Evolutionary conservation across 2,329 filamentous ascomycete genomes (phyloP).

Genomic region (Claviceps fusiformis): DNA sequence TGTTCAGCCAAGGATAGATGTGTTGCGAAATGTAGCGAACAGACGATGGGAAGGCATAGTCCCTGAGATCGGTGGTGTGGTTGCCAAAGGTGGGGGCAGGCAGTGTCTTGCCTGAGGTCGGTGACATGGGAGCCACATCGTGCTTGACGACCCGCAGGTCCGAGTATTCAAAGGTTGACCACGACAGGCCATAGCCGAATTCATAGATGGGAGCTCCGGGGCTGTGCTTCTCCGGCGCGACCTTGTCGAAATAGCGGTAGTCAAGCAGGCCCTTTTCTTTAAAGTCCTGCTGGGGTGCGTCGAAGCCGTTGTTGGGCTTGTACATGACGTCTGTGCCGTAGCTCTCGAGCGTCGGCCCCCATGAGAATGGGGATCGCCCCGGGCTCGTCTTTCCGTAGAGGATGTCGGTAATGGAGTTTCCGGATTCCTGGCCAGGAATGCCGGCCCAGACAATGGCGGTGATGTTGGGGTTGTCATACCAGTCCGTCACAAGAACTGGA

Average conservation of each 20-base stretch:
- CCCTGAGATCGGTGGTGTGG: conserved; percentile 44
- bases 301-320: conserved; percentile 52
- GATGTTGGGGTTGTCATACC: conserved; percentile 62
- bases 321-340: conserved; percentile 59
- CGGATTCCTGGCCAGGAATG: conserved; percentile 70
- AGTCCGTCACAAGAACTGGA: conserved; percentile 62
- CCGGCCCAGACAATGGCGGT: conserved; percentile 76
- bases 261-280: conserved; percentile 71
- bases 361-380: conserved; percentile 68
- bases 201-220: conserved; percentile 54
- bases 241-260: conserved; percentile 50
- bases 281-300: conserved; percentile 59
- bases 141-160: conserved; percentile 44
- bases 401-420: conserved; percentile 67
- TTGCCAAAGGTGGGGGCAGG: conserved; percentile 53
- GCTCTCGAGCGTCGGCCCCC: conserved; percentile 51
- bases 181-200: conserved; percentile 69
- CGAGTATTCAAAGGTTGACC: conserved; percentile 68
- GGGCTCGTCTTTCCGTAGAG: conserved; percentile 73
- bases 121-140: conserved; percentile 36
- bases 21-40: conserved; percentile 39
- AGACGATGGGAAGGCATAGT: conserved; percentile 54
- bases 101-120: conserved; percentile 47
- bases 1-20: conserved; percentile 64
- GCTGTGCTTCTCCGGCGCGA: conserved; percentile 21